These are phyloP conservation scores for Lecanicillium sp. DNA, from an alignment of 2,329 filamentous ascomycete species.

Conservation along the genomic window DNA sequence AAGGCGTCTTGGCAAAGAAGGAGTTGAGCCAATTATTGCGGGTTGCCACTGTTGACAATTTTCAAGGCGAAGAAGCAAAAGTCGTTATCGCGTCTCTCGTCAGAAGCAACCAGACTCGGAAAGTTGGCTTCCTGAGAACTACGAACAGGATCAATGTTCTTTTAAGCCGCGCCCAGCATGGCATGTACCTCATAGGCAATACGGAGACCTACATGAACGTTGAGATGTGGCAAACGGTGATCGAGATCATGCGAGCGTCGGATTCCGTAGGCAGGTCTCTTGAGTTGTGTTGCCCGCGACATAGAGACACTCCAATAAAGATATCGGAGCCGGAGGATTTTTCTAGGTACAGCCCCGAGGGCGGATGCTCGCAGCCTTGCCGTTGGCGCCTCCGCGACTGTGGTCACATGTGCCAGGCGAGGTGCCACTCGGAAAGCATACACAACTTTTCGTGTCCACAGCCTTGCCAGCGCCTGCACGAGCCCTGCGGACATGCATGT, in stretches of 20 bases:
- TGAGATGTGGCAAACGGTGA: conserved; percentile 40
- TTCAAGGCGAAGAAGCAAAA: conserved; percentile 70
- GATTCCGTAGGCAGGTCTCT: conserved; percentile 41
- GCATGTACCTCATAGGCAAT: conserved; percentile 65
- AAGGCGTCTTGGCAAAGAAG: conserved; percentile 34
- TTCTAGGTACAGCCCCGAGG: conserved; percentile 45
- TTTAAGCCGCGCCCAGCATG: conserved; percentile 56
- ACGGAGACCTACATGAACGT: conserved; percentile 45
- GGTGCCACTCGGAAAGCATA: conserved; percentile 37
- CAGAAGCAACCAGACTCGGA: conserved; percentile 53
- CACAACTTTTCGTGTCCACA: conserved; percentile 37
- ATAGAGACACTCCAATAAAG: conserved; percentile 39
- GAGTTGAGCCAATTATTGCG: conserved; percentile 26
- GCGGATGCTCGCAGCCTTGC: conserved; percentile 48
- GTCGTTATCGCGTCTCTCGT: conserved; percentile 64
- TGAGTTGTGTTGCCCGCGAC: conserved; percentile 51
- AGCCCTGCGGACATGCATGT: conserved; percentile 36
- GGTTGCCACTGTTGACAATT: conserved; percentile 65
- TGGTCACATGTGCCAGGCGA: conserved; percentile 35
- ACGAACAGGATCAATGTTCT: conserved; percentile 63
- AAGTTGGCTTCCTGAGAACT: conserved; percentile 58
- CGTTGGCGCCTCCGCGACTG: conserved; percentile 33
- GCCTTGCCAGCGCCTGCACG: conserved; percentile 31
- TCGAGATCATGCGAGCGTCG: conserved; percentile 17
- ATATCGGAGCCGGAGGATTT: conserved; percentile 51